Base-by-base conservation (phyloP, 306 rosid species). In the Quercus cerris region DNA sequence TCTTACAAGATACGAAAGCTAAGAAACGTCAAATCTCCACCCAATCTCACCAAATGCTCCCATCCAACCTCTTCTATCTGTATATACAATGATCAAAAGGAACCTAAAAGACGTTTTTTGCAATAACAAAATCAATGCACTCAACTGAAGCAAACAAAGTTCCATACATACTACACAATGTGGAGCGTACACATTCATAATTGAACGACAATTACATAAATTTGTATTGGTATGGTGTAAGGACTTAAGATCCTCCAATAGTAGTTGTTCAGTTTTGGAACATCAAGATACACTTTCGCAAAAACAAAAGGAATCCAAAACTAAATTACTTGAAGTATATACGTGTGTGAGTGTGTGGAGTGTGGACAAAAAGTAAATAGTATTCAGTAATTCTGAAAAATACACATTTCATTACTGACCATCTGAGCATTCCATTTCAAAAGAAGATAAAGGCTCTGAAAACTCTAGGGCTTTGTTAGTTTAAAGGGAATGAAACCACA, bases 41-140 rank as follows among this genome's bases (percentile, higher is more conserved):
- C 44, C 11, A 78, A 64, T 59, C 77, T 70, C 81, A 72, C 77
- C 17, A 85, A 76, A 66, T 85, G 56, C 78, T 75, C 78, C 86
- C 88, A 82, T 79, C 88, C 88, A 81, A 82, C 79, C 75, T 85
- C 84, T 81, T 82, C 88, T 78, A 81, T 82, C 84, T 85, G 75
- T 71, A 81, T 23, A 66, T 46, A 52, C 30, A 70, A 75, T 56
- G 49, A 56, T 38, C 80, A 68, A 77, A 59, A 61, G 19, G 73
- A 56, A 5, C 35, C 59, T 49, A 46, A 46, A 41, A 51, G 56
- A 35, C 4, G 20, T 22, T 2, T 77, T 49, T 25, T 30, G 44
- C 30, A 70, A 5, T 9, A 20, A 64, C 20, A 70, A 66, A 49
- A 74, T 17, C 57, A 17, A n/a, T 33, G 13, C 19, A 14, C 31